Conservation (phyloP, 805 yeast species). For the Yamadazyma kitorensis region DNA sequence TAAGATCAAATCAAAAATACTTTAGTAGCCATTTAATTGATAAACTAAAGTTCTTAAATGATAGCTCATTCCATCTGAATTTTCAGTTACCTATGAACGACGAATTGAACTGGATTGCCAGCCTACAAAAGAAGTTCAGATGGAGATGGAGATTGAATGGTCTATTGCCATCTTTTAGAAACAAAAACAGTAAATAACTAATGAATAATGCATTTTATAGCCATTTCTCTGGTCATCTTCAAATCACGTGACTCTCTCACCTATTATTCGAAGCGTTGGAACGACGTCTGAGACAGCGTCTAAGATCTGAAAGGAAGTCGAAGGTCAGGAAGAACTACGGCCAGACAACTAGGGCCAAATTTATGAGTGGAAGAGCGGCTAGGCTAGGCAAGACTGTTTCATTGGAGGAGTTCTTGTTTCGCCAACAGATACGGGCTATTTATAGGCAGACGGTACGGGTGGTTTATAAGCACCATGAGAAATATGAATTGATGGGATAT, state of each 20-base stretch:
- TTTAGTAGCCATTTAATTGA: slow-evolving; percentile 14
- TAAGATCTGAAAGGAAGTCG: too few relatives aligned
- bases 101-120: slow-evolving; percentile 14
- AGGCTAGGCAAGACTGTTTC: slow-evolving; percentile 19
- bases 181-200: slow-evolving; percentile 1
- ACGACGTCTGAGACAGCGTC: too few relatives aligned
- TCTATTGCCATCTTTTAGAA: slow-evolving; percentile 15
- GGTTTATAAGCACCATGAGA: slow-evolving; percentile 36
- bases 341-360: too few relatives aligned
- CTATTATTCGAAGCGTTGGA: too few relatives aligned
- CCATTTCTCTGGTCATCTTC: neutral
- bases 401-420: slow-evolving; percentile 40
- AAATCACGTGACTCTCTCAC: too few relatives aligned
- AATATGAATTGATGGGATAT: slow-evolving; percentile 28
- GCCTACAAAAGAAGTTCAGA: slow-evolving; percentile 16
- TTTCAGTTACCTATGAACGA: slow-evolving; percentile 4
- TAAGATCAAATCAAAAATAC: slow-evolving; percentile 11
- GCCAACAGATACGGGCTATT: slow-evolving; percentile 29
- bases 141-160: slow-evolving; percentile 25
- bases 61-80: slow-evolving; percentile 11
- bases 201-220: neutral
- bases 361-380: too few relatives aligned
- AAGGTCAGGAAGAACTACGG: too few relatives aligned
- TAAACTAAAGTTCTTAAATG: slow-evolving; percentile 11
- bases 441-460: slow-evolving; percentile 33